phyloP scores from a whole-genome alignment of 306 rosid species.

The Cucurbita maxima region DNA sequence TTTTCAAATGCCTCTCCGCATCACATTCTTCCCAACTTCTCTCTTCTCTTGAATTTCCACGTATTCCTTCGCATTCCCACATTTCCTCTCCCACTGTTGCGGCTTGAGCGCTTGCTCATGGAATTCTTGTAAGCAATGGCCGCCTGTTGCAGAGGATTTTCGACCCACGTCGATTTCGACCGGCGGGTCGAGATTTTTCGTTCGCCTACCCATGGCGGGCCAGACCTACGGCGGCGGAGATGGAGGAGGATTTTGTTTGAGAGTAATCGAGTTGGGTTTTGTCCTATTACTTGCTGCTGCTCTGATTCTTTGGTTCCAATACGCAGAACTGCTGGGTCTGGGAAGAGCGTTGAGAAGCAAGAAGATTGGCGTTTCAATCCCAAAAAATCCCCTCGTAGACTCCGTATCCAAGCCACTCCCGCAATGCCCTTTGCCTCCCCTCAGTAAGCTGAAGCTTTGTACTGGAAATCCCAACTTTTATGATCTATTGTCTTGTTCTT shows the following conservation, averaged over 20 bases:
- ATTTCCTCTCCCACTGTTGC: background rate
- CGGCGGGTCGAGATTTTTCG: slow-evolving; percentile 9
- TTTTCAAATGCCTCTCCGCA: slow-evolving; percentile 2
- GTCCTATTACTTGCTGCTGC: slow-evolving; percentile 33
- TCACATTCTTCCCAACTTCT: background rate
- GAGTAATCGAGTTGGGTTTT: slow-evolving; percentile 18
- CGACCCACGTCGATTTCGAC: no score
- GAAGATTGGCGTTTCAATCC: slow-evolving; percentile 53
- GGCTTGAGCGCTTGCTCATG: slow-evolving; percentile 13
- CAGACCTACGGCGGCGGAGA: slow-evolving; percentile 26
- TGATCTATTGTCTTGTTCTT: background rate
- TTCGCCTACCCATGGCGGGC: slow-evolving; percentile 4
- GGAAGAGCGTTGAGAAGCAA: slow-evolving; percentile 25
- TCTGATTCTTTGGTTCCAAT: slow-evolving; percentile 58
- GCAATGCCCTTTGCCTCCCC: slow-evolving; percentile 77
- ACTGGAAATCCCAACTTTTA: background rate
- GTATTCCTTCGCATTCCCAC: background rate
- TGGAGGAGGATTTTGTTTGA: slow-evolving; percentile 12
- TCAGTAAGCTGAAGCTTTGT: slow-evolving; percentile 23
- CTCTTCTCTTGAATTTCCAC: background rate
- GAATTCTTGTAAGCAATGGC: slow-evolving; percentile 36
- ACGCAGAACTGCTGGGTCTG: slow-evolving; percentile 33
- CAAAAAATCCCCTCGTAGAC: slow-evolving; percentile 37
- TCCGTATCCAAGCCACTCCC: slow-evolving; percentile 49
- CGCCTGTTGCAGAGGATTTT: slow-evolving; percentile 29